Evolutionary conservation across 768 basidiomycete genomes (phyloP).

Genomic region (Cyathus striatus): DNA sequence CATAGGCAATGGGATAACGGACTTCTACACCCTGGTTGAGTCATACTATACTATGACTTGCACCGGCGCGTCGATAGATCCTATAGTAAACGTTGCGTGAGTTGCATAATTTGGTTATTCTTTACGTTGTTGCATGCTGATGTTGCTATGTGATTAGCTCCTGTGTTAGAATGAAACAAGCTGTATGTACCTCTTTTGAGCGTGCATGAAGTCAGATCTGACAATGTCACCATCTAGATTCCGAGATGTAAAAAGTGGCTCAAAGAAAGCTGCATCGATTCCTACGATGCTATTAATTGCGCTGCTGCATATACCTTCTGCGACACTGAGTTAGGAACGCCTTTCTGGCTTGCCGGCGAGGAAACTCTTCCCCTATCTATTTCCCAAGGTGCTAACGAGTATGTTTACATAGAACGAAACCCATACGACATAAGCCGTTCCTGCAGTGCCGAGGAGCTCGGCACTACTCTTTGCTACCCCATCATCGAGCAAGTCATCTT

Average conservation of each 20-base stretch:
- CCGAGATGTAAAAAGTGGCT: conserved; percentile 60
- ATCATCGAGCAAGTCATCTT: conserved; percentile 29
- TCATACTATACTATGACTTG: conserved; percentile 50
- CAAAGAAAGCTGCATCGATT: conserved; percentile 51
- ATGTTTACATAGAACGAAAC: not conserved
- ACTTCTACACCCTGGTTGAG: conserved; percentile 37
- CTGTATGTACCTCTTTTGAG: conserved; percentile 29
- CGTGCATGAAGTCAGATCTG: not conserved
- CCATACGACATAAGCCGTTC: conserved; percentile 51
- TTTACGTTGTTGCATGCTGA: conserved; percentile 16
- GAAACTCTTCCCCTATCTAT: not conserved
- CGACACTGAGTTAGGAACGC: conserved; percentile 37
- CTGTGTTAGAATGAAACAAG: conserved; percentile 55
- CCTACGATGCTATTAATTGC: conserved; percentile 63
- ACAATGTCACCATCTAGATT: conserved; percentile 35
- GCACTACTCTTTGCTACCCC: conserved; percentile 54
- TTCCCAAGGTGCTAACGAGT: not conserved
- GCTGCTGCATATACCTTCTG: conserved; percentile 61
- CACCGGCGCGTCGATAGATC: conserved; percentile 41
- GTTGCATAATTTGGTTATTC: conserved; percentile 22
- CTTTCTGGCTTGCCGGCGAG: conserved; percentile 36
- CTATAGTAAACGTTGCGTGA: conserved; percentile 42
- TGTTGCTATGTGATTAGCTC: conserved; percentile 28
- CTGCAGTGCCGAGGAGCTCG: conserved; percentile 58
- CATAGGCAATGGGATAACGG: conserved; percentile 71